Base-by-base conservation (phyloP, 2,329 filamentous ascomycete genomes). In the Chaetomium globosum region DNA sequence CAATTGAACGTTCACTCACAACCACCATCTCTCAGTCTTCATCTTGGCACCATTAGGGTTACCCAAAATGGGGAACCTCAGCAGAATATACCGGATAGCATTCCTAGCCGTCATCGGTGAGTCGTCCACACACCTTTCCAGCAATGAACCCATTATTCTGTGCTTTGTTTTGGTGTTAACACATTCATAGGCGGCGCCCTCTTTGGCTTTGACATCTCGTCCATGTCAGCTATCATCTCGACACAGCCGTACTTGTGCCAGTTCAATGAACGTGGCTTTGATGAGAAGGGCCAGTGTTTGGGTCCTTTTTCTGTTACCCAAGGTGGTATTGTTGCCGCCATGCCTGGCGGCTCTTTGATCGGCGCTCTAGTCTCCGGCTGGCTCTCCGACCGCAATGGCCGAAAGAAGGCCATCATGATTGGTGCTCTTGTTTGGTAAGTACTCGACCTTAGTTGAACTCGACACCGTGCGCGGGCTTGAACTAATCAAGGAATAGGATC, bases 281-380 rank as follows among this genome's bases (percentile, higher is more conserved):
- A 78, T 9, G 74, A 77, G 9, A 63, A 75, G 1, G 75, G 74
- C 21, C 61, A 70, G 51, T 87, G 83, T 74, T 80, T 78, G 19
- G 86, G 86, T 39, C 86, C 85, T 4, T 75, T 73, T 13, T 73
- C 79, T 48, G 73, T 77, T 63, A 76, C 81, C 0, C 85, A 86
- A 73, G 87, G 87, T 67, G 86, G 86, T 56, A 90, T 91, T 72
- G 88, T 86, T 0, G 88, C 89, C 26, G 80, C 87, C 57, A 91
- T 91, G 87, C 85, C 89, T 26, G 88, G 83, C 61, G 89, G 89
- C 39, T 91, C 88, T 0, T 90, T 87, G 79, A 75, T 88, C 28
- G 89, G 87, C 67, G 85, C 88, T 58, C 77, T 89, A 19, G 61
- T 81, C 55, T 88, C 86, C 54, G 86, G 86, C 52, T 81, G 80